A percentile compares a stretch with the other conserved stretches of the same genome.
Evolutionary conservation across 176 grass and related monocot genomes (phyloP).

Genomic region (Leersia perrieri): DNA sequence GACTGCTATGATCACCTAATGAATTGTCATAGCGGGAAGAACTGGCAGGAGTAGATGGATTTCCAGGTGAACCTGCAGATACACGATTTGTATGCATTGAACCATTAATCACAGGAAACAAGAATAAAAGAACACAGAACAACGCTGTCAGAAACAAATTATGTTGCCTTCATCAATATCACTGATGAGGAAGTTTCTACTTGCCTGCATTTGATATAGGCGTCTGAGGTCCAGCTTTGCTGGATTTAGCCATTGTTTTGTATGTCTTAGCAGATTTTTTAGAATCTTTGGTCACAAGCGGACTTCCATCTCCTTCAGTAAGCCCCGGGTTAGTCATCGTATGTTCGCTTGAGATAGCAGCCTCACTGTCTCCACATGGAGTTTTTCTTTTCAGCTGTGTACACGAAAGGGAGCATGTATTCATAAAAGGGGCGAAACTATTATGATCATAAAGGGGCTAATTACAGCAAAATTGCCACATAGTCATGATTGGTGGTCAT

Average conservation of each 20-base stretch:
- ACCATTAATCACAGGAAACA: slow-evolving; percentile 6
- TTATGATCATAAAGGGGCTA: slow-evolving; percentile 24
- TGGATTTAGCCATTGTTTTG: slow-evolving; percentile 57
- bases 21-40: slow-evolving; percentile 77
- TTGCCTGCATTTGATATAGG: slow-evolving; percentile 74
- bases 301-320: slow-evolving; percentile 46
- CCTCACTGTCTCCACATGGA: slow-evolving; percentile 45
- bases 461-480: neutral
- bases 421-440: neutral
- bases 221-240: slow-evolving; percentile 45
- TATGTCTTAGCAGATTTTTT: slow-evolving; percentile 51
- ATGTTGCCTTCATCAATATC: slow-evolving; percentile 11
- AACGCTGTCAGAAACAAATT: slow-evolving; percentile 7
- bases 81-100: slow-evolving; percentile 19
- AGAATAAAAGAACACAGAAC: neutral
- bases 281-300: slow-evolving; percentile 52
- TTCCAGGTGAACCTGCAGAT: slow-evolving; percentile 58
- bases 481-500: neutral
- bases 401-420: neutral
- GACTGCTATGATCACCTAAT: slow-evolving; percentile 57
- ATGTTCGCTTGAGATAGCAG: slow-evolving; percentile 49
- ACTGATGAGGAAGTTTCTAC: slow-evolving; percentile 29
- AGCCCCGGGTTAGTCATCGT: slow-evolving; percentile 48
- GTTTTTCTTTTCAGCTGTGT: slow-evolving; percentile 67
- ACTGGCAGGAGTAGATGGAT: slow-evolving; percentile 66